Conservation (phyloP, 495 filamentous ascomycete genomes). For the Podospora tetraspora region DNA sequence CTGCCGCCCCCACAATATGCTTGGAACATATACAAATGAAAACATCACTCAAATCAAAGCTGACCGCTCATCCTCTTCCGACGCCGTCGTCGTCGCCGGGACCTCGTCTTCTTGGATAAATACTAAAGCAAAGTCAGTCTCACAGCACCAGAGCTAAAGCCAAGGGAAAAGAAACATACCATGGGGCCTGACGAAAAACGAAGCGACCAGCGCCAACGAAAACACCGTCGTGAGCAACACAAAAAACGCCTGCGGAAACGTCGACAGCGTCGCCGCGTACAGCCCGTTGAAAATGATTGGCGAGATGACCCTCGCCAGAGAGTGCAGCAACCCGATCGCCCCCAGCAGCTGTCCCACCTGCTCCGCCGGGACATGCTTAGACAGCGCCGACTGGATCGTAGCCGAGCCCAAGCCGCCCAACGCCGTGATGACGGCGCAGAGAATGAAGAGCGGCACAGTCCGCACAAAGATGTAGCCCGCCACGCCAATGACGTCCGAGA, state of each 20-base stretch:
- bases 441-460: conserved; percentile 50
- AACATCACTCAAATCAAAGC: not conserved
- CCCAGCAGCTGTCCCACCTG: conserved; percentile 79
- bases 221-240: conserved; percentile 65
- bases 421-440: conserved; percentile 64
- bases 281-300: conserved; percentile 80
- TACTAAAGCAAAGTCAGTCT: conserved; percentile 17
- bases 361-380: conserved; percentile 83
- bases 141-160: not conserved
- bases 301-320: conserved; percentile 68
- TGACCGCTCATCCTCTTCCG: not conserved
- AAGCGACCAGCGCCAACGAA: conserved; percentile 56
- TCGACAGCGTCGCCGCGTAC: conserved; percentile 73
- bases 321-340: conserved; percentile 80
- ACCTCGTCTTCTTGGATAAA: conserved; percentile 23
- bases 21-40: not conserved
- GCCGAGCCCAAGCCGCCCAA: conserved; percentile 81
- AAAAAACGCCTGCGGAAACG: conserved; percentile 76
- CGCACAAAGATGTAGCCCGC: conserved; percentile 63
- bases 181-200: conserved; percentile 65
- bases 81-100: not conserved
- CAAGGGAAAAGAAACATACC: conserved; percentile 47
- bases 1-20: not conserved
- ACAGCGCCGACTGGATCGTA: conserved; percentile 73
- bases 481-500: conserved; percentile 74